phyloP scores from a whole-genome alignment of 768 basidiomycete genomes.

The Paxillus ammoniavirescens region DNA sequence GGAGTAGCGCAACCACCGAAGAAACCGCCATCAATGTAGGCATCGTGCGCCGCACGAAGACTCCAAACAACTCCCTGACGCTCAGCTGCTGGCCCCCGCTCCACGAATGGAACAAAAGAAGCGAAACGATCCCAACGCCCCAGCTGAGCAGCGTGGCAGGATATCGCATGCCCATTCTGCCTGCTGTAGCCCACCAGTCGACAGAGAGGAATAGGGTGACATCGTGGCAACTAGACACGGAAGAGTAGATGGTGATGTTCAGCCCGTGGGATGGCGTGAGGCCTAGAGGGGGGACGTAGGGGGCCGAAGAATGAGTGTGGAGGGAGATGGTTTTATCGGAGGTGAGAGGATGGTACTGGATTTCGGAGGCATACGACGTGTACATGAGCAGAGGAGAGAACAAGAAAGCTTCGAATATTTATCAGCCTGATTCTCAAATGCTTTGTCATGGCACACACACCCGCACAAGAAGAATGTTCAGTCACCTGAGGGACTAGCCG shows the following conservation, averaged over 20 bases:
- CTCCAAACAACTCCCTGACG: constrained; percentile 46
- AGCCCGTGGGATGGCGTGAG: constrained; percentile 36
- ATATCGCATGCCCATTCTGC: constrained; percentile 72
- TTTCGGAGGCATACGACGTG: constrained; percentile 55
- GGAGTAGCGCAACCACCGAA: constrained; percentile 50
- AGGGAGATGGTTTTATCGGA: constrained; percentile 35
- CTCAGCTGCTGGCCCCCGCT: constrained; percentile 37
- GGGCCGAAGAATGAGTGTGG: constrained; percentile 67
- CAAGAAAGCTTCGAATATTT: constrained; percentile 42
- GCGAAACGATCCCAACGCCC: constrained; percentile 65
- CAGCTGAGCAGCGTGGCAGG: constrained; percentile 70
- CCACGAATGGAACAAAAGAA: constrained; percentile 58
- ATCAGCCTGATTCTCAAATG: constrained; percentile 5
- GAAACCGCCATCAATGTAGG: constrained; percentile 44
- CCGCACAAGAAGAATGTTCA: constrained; percentile 24
- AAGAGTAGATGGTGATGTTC: constrained; percentile 58
- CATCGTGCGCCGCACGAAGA: constrained; percentile 40
- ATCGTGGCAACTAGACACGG: constrained; percentile 47
- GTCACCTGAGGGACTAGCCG: constrained; percentile 39
- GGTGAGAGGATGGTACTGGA: constrained; percentile 62
- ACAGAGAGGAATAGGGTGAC: constrained; percentile 50
- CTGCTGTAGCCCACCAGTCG: constrained; percentile 71
- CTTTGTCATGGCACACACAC: constrained; percentile 14
- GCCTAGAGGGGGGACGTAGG: constrained; percentile 59
- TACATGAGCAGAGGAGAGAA: constrained; percentile 70